phyloP scores from a whole-genome alignment of 2,329 filamentous ascomycete genomes.

The Elsinoe perseae region DNA sequence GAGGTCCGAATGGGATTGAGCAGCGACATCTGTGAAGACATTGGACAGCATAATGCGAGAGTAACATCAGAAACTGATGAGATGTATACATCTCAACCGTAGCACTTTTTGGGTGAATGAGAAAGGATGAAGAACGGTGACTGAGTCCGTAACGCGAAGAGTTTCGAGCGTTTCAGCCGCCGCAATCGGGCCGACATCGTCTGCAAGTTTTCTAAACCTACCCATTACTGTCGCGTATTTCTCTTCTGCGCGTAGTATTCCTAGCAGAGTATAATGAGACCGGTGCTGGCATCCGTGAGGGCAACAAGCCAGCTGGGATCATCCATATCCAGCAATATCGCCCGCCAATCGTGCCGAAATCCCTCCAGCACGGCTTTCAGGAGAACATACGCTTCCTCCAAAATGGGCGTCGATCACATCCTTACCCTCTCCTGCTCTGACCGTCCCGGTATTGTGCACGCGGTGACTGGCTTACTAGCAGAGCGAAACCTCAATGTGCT shows the following conservation, averaged over 20 bases:
- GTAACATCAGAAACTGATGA: background rate
- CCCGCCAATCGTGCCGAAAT: background rate
- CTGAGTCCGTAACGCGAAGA: background rate
- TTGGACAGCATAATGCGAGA: background rate
- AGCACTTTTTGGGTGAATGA: background rate
- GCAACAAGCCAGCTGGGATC: slow-evolving; percentile 8
- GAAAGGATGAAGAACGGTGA: background rate
- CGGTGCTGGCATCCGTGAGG: background rate
- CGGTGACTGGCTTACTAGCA: slow-evolving; percentile 71
- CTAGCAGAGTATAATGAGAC: slow-evolving; percentile 1
- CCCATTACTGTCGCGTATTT: background rate
- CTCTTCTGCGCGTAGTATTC: background rate
- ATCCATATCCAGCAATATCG: background rate
- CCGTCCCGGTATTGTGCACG: slow-evolving; percentile 76
- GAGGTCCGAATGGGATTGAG: background rate
- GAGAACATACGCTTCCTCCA: slow-evolving; percentile 1
- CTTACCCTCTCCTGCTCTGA: slow-evolving; percentile 79
- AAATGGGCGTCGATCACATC: slow-evolving; percentile 48
- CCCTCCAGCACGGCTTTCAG: background rate
- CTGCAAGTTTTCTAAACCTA: background rate
- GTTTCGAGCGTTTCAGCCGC: slow-evolving; percentile 10
- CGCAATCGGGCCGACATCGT: slow-evolving; percentile 12
- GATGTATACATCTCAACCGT: background rate
- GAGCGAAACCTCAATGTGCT: slow-evolving; percentile 69
- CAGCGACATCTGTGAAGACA: background rate